phyloP scores from a whole-genome alignment of 1,284 basidiomycete species.

The Trichosporon asahii region DNA sequence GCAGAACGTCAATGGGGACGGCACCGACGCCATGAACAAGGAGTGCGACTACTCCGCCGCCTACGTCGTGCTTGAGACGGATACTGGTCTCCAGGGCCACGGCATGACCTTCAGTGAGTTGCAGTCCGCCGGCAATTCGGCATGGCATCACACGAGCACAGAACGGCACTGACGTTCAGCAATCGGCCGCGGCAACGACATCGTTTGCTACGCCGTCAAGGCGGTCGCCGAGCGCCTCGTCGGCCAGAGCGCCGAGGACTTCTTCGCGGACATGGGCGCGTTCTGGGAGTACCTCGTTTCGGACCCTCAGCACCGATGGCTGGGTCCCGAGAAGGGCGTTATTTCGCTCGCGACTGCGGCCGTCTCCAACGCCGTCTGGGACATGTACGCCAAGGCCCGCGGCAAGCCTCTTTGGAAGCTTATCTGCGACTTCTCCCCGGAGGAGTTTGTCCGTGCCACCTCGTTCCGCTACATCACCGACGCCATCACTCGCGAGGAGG shows the following conservation, averaged over 20 bases:
- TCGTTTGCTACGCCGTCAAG: conserved; percentile 77
- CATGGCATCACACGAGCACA: no score
- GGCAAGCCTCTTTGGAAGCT: conserved; percentile 60
- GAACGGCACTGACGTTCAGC: conserved; percentile 43
- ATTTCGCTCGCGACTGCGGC: conserved; percentile 58
- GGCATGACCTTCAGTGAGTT: conserved; percentile 82
- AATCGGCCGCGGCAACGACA: conserved; percentile 93
- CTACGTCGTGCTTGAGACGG: conserved; percentile 73
- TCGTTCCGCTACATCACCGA: conserved; percentile 92
- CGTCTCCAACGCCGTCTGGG: conserved; percentile 56
- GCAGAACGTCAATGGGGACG: conserved; percentile 67
- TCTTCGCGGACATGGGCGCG: conserved; percentile 82
- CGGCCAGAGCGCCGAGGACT: conserved; percentile 74
- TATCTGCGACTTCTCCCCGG: conserved; percentile 59
- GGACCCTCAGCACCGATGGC: conserved; percentile 87
- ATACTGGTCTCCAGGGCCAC: conserved; percentile 66
- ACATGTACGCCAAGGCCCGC: conserved; percentile 56
- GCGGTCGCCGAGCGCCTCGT: conserved; percentile 74
- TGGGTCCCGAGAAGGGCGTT: conserved; percentile 56
- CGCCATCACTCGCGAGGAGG: conserved; percentile 85
- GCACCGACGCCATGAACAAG: conserved; percentile 88
- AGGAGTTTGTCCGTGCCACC: conserved; percentile 78
- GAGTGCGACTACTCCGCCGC: conserved; percentile 94
- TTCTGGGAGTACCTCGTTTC: conserved; percentile 60
- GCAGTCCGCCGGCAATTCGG: no score